Conservation (phyloP, 2,329 filamentous ascomycete genomes). For the Alternaria tenuissima region DNA sequence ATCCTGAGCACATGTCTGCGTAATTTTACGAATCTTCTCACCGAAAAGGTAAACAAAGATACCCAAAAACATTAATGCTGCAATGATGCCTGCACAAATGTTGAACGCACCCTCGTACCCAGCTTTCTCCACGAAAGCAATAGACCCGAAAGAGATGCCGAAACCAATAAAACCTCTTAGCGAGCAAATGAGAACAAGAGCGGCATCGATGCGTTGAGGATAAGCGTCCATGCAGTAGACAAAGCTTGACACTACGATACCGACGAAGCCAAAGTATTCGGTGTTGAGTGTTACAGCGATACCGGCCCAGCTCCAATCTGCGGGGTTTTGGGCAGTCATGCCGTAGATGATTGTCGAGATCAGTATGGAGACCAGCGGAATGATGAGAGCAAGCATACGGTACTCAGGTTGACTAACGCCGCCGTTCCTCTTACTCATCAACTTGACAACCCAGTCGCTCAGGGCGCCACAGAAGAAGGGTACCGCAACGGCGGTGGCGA, state of each 20-base stretch:
- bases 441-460: constrained; percentile 12
- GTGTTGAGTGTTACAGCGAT: constrained; percentile 19
- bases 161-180: constrained; percentile 21
- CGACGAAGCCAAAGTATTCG: constrained; percentile 22
- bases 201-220: constrained; percentile 20
- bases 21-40: constrained; percentile 13
- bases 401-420: constrained; percentile 17
- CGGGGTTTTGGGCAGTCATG: constrained; percentile 14
- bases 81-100: constrained; percentile 19
- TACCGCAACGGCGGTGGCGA: constrained; percentile 16
- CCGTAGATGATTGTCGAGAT: constrained; percentile 20
- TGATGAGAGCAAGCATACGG: constrained; percentile 12
- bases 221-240: constrained; percentile 22
- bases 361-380: constrained; percentile 13
- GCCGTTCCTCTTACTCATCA: constrained; percentile 10
- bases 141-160: constrained; percentile 17
- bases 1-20: constrained; percentile 13
- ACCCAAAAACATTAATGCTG: constrained; percentile 13
- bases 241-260: constrained; percentile 15
- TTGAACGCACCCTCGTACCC: constrained; percentile 21
- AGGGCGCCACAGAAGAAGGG: constrained; percentile 20
- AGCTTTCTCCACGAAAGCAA: constrained; percentile 12
- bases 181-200: constrained; percentile 21
- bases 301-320: constrained; percentile 18
- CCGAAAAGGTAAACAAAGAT: constrained; percentile 15